Conservation (phyloP, 192 early-diverging fungal species). For the Coemansia sp. region DNA sequence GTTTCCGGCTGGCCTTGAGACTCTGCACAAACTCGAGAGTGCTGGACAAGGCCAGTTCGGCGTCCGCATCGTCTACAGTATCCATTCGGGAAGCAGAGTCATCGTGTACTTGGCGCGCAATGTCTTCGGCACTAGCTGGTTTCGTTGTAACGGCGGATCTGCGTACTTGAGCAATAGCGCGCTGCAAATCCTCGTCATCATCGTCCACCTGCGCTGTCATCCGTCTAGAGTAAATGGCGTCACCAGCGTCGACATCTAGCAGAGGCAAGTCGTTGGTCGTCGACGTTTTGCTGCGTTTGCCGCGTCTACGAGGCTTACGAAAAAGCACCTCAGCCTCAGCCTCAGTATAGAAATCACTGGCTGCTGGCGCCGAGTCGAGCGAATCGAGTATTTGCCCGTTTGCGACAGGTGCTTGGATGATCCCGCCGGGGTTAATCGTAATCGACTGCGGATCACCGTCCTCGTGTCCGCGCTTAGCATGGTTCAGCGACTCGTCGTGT, state of each 20-base stretch:
- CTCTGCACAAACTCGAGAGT: constrained; percentile 85
- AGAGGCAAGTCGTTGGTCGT: no score
- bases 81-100: constrained; percentile 42
- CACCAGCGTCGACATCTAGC: no score
- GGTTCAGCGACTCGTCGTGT: constrained; percentile 64
- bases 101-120: constrained; percentile 10
- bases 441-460: no score
- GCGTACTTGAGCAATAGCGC: constrained; percentile 74
- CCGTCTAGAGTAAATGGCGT: no score
- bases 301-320: no score
- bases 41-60: constrained; percentile 71
- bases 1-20: constrained; percentile 40
- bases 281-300: no score
- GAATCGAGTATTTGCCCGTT: no score
- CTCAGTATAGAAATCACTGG: no score
- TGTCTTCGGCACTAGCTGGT: constrained; percentile 22
- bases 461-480: constrained; percentile 63
- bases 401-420: no score
- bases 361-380: no score
- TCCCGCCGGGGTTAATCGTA: no score
- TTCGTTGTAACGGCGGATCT: constrained; percentile 27
- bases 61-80: constrained; percentile 5
- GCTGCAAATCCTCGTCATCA: constrained; percentile 93
- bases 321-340: no score
- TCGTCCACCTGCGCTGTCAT: constrained; percentile 66